These are phyloP conservation scores for Wickerhamomyces sydowiorum DNA, from an alignment of 805 yeast genomes.

Conservation along the genomic window DNA sequence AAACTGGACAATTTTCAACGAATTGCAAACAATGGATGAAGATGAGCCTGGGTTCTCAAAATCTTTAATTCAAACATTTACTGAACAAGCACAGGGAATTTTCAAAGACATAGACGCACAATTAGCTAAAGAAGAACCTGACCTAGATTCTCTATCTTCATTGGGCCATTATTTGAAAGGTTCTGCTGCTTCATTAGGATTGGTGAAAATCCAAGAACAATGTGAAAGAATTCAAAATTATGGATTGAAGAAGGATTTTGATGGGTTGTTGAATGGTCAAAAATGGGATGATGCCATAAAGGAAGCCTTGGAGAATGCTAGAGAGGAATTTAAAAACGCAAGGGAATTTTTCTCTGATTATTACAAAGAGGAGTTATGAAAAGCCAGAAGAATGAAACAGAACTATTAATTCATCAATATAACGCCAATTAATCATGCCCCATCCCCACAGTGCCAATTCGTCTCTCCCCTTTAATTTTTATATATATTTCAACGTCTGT, in stretches of 20 bases:
- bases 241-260: conserved; percentile 43
- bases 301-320: conserved; percentile 49
- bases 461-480: not conserved
- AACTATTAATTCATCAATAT: no score
- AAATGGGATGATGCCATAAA: conserved; percentile 33
- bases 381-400: no score
- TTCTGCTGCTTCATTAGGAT: conserved; percentile 89
- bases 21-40: conserved; percentile 91
- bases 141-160: conserved; percentile 54
- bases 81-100: conserved; percentile 83
- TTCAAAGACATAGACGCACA: conserved; percentile 60
- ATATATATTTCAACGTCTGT: not conserved
- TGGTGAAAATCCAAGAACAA: conserved; percentile 72
- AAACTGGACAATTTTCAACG: conserved; percentile 85
- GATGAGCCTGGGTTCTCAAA: conserved; percentile 89
- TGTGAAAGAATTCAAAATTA: conserved; percentile 93
- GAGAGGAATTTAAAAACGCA: conserved; percentile 44
- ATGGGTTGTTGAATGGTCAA: conserved; percentile 20
- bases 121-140: conserved; percentile 28
- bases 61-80: conserved; percentile 73
- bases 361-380: conserved; percentile 32
- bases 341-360: conserved; percentile 46
- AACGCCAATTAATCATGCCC: no score
- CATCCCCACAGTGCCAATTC: not conserved
- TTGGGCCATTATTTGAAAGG: conserved; percentile 94